Evolutionary conservation across 495 filamentous ascomycete genomes (phyloP).

Genomic region (Daldinia vernicosa): DNA sequence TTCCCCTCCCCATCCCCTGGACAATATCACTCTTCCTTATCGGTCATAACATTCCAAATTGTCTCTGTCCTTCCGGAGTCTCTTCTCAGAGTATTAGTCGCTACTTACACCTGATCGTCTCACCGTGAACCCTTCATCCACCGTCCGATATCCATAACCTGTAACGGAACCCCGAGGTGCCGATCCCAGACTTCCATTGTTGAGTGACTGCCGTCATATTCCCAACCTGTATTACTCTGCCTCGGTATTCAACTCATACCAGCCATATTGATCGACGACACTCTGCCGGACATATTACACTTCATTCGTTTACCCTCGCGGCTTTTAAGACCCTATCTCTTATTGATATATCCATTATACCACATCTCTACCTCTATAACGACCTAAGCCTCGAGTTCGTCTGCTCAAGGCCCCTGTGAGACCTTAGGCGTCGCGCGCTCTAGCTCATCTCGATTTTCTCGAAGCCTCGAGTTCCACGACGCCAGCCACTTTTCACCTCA

Average conservation of each 20-base stretch:
- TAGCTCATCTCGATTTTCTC: conserved; percentile 6
- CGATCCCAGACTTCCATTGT: conserved; percentile 13
- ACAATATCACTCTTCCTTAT: conserved; percentile 31
- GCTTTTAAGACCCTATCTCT: conserved; percentile 2
- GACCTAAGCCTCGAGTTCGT: not conserved
- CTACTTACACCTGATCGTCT: conserved; percentile 18
- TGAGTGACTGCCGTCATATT: conserved; percentile 22
- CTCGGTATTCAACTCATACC: conserved; percentile 18
- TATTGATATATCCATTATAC: conserved; percentile 22
- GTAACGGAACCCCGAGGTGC: conserved; percentile 18
- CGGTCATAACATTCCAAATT: conserved; percentile 16
- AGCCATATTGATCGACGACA: conserved; percentile 8
- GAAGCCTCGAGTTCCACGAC: conserved; percentile 25
- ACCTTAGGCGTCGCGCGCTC: conserved; percentile 14
- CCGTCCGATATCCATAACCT: conserved; percentile 1
- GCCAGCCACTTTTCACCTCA: conserved; percentile 25
- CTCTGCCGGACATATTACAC: conserved; percentile 6
- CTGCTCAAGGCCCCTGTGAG: conserved; percentile 14
- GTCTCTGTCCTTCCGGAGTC: conserved; percentile 5
- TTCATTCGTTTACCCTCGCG: conserved; percentile 14
- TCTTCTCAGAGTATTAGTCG: conserved; percentile 13
- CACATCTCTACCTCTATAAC: conserved; percentile 1
- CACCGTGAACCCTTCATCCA: not conserved
- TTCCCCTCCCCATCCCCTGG: conserved; percentile 28
- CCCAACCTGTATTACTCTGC: conserved; percentile 30